Evolutionary conservation across 768 basidiomycete species (phyloP).

Genomic region (Serendipita indica): DNA sequence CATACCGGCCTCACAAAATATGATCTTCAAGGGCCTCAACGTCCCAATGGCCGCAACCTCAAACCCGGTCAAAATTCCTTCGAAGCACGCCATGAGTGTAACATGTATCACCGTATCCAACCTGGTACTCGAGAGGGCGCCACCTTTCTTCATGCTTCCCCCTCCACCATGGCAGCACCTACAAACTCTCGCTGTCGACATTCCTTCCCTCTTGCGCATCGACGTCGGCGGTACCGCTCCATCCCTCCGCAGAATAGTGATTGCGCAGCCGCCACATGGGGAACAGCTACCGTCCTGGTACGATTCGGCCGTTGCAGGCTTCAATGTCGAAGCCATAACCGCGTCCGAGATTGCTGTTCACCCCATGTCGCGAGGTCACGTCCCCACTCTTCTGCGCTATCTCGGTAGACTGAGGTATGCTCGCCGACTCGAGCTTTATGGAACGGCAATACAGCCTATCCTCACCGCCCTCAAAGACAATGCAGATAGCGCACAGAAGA

Average conservation of each 20-base stretch:
- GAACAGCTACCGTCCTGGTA: not conserved
- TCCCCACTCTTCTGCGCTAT: not conserved
- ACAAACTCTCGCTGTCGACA: not conserved
- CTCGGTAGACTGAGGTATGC: not conserved
- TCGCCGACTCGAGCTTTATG: not conserved
- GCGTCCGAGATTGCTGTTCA: not conserved
- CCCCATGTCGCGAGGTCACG: not conserved
- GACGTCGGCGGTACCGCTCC: not conserved
- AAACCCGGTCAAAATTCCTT: not conserved
- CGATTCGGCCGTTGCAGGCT: not conserved
- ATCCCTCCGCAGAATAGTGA: not conserved
- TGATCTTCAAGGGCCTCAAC: not conserved
- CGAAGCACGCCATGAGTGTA: slow-evolving; percentile 2
- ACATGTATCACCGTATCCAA: not conserved
- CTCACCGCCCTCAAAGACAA: not conserved
- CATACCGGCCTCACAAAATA: not conserved
- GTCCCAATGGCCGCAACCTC: not conserved
- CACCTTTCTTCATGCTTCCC: not conserved
- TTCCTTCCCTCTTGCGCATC: not conserved
- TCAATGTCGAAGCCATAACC: not conserved
- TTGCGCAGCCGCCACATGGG: not conserved
- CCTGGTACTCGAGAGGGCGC: not conserved
- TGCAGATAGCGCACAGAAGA: not conserved
- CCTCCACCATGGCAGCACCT: not conserved
- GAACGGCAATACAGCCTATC: not conserved